Evolutionary conservation across 2,329 filamentous ascomycete species (phyloP), one percentile per base, ranked within the genome.

Genomic region (Metarhizium sp.): DNA sequence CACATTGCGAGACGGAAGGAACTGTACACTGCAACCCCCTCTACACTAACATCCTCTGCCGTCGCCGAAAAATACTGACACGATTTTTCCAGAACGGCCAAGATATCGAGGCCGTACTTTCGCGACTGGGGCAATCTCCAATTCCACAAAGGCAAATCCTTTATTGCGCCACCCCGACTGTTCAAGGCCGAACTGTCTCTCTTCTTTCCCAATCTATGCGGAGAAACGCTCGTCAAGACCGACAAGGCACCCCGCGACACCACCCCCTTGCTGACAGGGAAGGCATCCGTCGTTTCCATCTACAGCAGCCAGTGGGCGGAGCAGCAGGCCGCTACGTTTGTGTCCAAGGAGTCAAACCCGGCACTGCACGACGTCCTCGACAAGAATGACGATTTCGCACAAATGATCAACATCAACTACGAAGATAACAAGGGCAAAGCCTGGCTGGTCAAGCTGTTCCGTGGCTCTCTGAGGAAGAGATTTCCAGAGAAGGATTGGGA

Each of bases 151-250:
- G 94, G 94, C 65, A 99, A 99, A 73, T 90, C 90, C 29, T 99
- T 96, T 73, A 76, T 92, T 52, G 85, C 90, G 20, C 92, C 92
- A 42, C 83, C 88, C 4, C 79, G 87, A n/a, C 79, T 92, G 51
- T 97, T 97, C 78, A 87, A 85, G 65, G 80, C 80, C 60, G 89
- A 95, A 43, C 80, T 85, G 52, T 87, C 92, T 5, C 81, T 96
- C 60, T 97, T 88, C 77, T 96, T 99, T 74, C 94, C 94, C 49
- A 99, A 99, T 73, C 77, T 99, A 57, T 82, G 81, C 68, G 94
- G 94, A 49, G 77, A 81, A 62, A 96, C 91, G 2, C 78, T 96
- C 34, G 73, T 81, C 54, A 84, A 82, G 61, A 73, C 73, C 51
- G 65, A 75, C 72, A 68, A 68, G 57, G 62, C 73, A 50, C 69